Base-by-base conservation (phyloP, 2,329 filamentous ascomycete genomes). In the Paecilomyces formosus region DNA sequence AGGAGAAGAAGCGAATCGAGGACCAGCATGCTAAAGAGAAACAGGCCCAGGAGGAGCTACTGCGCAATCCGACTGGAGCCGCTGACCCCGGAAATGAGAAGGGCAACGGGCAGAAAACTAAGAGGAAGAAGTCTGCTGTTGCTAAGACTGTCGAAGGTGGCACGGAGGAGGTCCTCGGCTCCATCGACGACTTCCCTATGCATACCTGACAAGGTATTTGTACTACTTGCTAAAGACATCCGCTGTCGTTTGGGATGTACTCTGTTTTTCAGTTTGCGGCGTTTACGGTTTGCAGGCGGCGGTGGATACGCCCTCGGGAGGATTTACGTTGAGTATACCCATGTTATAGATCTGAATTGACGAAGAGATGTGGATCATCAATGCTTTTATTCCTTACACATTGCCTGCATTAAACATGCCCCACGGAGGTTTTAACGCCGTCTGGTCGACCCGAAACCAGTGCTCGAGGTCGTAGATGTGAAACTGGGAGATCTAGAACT, bases 1-100 rank as follows among this genome's bases (percentile, higher is more conserved):
- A 76, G 28, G 76, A 78, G 58, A 78, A 75, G 62, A 74, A 72
- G 58, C 71, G 70, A 55, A 77, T 80, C 22, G 77, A 79, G 57
- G 73, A 76, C n/a, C 71, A 79, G 56, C 74, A 78, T 58, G 74
- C 73, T 3, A 75, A 75, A 55, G 74, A 80, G 61, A 76, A 76
- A 60, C 68, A 73, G 55, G 71, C 76, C 7, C 74, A 78, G 58
- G 74, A 79, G 55, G 72, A 78, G 45, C 63, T 74, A 52, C 61
- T 79, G 55, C 73, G 70, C 53, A 78, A 78, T 55, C 75, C 76
- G 3, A 69, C 72, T 15, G 64, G 65, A 1, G 64, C 61, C 18
- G 68, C 68, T 59, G 66, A 66, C 18, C 63, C 66, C 9, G 51
- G 68, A 15, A 68, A 65, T 54, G 71, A 71, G 55, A 70, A 72